A percentile compares a stretch with the other conserved stretches of the same genome.
These are phyloP conservation scores for Rickenella mellea DNA, from an alignment of 768 basidiomycete genomes.

Conservation along the genomic window DNA sequence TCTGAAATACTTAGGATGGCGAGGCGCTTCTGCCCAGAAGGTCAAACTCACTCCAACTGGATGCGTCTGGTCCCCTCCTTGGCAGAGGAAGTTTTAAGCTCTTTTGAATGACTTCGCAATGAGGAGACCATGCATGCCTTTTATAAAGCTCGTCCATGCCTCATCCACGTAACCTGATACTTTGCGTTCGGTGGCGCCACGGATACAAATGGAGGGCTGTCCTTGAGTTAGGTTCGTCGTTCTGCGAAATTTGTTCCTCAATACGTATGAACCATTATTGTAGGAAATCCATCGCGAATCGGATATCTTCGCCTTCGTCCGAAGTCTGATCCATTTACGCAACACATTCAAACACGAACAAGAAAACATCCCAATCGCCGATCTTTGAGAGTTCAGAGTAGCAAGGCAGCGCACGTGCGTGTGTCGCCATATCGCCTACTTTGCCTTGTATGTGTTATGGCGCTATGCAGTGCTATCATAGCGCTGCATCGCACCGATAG, in stretches of 20 bases:
- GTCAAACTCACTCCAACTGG: too few species aligned
- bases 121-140: too few species aligned
- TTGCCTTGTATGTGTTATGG: conserved; percentile 17
- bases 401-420: conserved; percentile 18
- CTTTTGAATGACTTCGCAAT: too few species aligned
- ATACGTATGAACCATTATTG: too few species aligned
- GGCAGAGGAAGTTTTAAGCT: too few species aligned
- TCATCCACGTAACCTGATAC: conserved; percentile 18
- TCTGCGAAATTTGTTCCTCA: not conserved
- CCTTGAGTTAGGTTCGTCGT: not conserved
- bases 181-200: conserved; percentile 14
- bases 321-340: not conserved
- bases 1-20: too few species aligned
- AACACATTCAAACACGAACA: conserved; percentile 6
- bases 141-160: conserved; percentile 21
- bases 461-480: too few species aligned
- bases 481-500: too few species aligned
- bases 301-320: conserved; percentile 13
- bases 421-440: conserved; percentile 16
- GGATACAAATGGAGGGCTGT: conserved; percentile 12
- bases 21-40: too few species aligned
- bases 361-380: conserved; percentile 14
- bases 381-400: conserved; percentile 15
- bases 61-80: too few species aligned
- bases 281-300: conserved; percentile 16